phyloP scores from a whole-genome alignment of 129 eudicot genomes.

The Flaveria sonorensis region DNA sequence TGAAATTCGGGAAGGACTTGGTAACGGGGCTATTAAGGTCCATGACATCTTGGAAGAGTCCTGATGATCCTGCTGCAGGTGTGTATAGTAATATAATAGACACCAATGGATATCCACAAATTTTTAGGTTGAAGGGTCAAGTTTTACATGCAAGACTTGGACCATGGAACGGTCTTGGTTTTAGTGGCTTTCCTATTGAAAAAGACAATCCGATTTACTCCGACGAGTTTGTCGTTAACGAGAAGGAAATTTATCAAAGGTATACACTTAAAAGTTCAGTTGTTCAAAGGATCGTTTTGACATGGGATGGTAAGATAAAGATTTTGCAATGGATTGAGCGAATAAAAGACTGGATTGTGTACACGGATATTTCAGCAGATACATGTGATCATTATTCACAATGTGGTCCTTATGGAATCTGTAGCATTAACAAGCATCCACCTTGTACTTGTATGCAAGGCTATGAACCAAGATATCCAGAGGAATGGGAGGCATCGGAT shows the following conservation, averaged over 20 bases:
- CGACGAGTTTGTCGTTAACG: constrained; percentile 2
- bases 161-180: constrained; percentile 52
- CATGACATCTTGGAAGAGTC: constrained; percentile 52
- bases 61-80: constrained; percentile 61
- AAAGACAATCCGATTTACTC: constrained; percentile 1
- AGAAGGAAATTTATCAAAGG: constrained; percentile 29
- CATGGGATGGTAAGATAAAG: constrained; percentile 35
- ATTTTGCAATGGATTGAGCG: constrained; percentile 37
- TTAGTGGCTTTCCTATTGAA: constrained; percentile 29
- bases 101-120: constrained; percentile 50
- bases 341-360: constrained; percentile 29
- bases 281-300: constrained; percentile 25
- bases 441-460: constrained; percentile 36
- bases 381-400: constrained; percentile 34
- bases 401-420: constrained; percentile 40
- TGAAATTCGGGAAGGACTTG: constrained; percentile 39
- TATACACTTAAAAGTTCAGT: constrained; percentile 15
- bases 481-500: constrained; percentile 35
- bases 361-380: constrained; percentile 1
- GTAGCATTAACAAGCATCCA: constrained; percentile 24
- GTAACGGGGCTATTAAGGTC: constrained; percentile 29
- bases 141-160: constrained; percentile 30
- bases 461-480: constrained; percentile 26
- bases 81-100: constrained; percentile 24
- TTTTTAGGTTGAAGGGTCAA: constrained; percentile 2